Percentiles rank a stretch among this genome's conserved stretches.
phyloP scores from a whole-genome alignment of 495 filamentous ascomycete genomes.

The Penicillium ochrochloron region DNA sequence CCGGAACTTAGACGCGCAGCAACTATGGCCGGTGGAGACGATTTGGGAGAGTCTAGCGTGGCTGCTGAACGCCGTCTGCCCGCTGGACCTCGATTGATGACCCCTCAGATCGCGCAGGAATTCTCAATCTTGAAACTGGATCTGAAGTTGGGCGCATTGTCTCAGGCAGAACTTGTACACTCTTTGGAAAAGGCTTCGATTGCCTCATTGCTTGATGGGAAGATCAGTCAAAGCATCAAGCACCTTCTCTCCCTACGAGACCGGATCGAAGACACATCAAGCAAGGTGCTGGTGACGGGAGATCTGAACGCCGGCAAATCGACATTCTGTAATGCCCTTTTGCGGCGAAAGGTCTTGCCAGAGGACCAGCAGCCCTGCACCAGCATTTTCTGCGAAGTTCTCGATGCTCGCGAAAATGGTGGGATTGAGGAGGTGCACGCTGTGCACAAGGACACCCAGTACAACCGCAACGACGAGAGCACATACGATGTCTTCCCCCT shows the following conservation, averaged over 20 bases:
- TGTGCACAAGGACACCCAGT: conserved; percentile 76
- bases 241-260: conserved; percentile 86
- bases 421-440: conserved; percentile 95
- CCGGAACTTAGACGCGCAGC: conserved; percentile 69
- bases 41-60: conserved; percentile 71
- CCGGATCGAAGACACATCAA: conserved; percentile 94
- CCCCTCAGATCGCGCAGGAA: conserved; percentile 91
- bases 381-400: conserved; percentile 96
- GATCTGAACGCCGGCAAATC: conserved; percentile 98
- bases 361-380: conserved; percentile 99
- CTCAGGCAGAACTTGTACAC: conserved; percentile 90
- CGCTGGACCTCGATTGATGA: conserved; percentile 76
- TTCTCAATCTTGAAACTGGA: conserved; percentile 96
- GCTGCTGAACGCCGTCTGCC: conserved; percentile 59
- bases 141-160: conserved; percentile 82
- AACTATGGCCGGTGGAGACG: conserved; percentile 67
- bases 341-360: conserved; percentile 89
- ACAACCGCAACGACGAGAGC: conserved; percentile 88
- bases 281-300: conserved; percentile 96
- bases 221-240: conserved; percentile 89
- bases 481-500: conserved; percentile 88
- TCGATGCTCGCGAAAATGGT: conserved; percentile 88
- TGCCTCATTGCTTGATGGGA: conserved; percentile 87
- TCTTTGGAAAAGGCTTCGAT: conserved; percentile 93
- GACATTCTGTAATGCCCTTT: conserved; percentile 94